Base-by-base conservation (phyloP, 2,329 filamentous ascomycete species). In the Diaporthe sp. region DNA sequence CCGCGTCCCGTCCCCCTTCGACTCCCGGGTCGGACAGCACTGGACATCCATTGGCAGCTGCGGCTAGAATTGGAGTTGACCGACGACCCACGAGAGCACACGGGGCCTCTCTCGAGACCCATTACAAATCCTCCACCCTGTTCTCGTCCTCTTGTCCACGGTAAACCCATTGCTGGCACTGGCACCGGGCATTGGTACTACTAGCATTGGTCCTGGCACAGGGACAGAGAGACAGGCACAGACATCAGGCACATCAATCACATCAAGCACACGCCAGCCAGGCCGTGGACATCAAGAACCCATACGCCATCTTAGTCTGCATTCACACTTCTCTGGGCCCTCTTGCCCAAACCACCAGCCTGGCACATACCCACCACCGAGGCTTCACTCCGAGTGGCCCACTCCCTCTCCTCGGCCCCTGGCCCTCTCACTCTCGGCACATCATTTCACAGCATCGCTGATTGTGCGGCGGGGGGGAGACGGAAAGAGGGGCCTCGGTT, bases 401-500 rank as follows among this genome's bases (percentile, higher is more conserved):
- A 55, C 65, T 25, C 31, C 15, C 62, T n/a, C 10, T 28, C 31
- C 44, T 53, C 46, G 46, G 65, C 65, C 46, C 65, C 65, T 53
- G 46, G 46, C 31, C 31, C 46, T 53, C 39, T 22, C 51, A 3
- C 59, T 65, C 65, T 55, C 34, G 49, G 34, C 34, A 39, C 34
- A 28, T 69, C 46, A 55, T 69, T 55, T 55, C 65, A 42, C n/a
- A 46, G 65, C 15, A 42, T 69, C 34, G 34, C 65, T 55, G 49
- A 69, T n/a, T 42, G 34, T 42, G 58, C 71, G 42, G 58, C 39
- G 49, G 71, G 37, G 49, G 71, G 37, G 49, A 65, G 46, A 57
- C 25, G 46, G 37, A 55, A 73, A 73, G 58, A 73, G 71, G 58
- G 71, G 58, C 55, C 55, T 58, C 70, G 61, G 22, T 31, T 42